A percentile compares a stretch with the other conserved stretches of the same genome.
These are phyloP conservation scores for Tremella fuciformis DNA, from an alignment of 768 basidiomycete species.

Conservation along the genomic window DNA sequence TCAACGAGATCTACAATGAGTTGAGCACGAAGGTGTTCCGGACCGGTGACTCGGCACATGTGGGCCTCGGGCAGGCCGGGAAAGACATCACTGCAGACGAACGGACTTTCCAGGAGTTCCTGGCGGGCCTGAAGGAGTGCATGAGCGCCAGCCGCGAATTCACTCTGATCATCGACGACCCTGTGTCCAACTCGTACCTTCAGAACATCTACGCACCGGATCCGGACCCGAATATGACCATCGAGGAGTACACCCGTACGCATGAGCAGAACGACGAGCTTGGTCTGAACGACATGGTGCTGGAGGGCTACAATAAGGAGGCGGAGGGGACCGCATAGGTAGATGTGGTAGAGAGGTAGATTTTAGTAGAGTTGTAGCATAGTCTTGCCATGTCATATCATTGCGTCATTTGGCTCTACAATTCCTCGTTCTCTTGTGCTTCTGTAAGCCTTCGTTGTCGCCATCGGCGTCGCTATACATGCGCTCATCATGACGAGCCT, in stretches of 20 bases:
- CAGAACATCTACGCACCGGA: conserved; percentile 98
- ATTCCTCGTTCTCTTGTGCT: too few species aligned
- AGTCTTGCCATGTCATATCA: too few species aligned
- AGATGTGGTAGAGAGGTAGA: too few species aligned
- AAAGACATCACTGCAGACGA: conserved; percentile 53
- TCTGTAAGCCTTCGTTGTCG: too few species aligned
- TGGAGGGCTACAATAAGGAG: conserved; percentile 49
- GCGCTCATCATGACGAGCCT: not conserved
- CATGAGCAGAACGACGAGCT: conserved; percentile 92
- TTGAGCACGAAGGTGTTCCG: conserved; percentile 81
- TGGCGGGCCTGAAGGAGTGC: conserved; percentile 59
- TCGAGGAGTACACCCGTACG: conserved; percentile 76
- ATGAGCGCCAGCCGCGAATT: conserved; percentile 75
- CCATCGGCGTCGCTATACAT: too few species aligned
- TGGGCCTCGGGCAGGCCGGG: conserved; percentile 48
- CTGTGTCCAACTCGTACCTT: conserved; percentile 89
- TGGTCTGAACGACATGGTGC: conserved; percentile 61
- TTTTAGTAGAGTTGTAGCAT: too few species aligned
- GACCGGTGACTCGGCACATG: conserved; percentile 55
- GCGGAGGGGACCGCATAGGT: conserved; percentile 23
- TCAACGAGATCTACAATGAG: conserved; percentile 92
- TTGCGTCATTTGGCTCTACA: too few species aligned
- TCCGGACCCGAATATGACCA: conserved; percentile 86
- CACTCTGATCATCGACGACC: conserved; percentile 92
- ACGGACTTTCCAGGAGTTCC: conserved; percentile 68